phyloP scores from a whole-genome alignment of 768 basidiomycete species.

The Cubamyces lactineus region DNA sequence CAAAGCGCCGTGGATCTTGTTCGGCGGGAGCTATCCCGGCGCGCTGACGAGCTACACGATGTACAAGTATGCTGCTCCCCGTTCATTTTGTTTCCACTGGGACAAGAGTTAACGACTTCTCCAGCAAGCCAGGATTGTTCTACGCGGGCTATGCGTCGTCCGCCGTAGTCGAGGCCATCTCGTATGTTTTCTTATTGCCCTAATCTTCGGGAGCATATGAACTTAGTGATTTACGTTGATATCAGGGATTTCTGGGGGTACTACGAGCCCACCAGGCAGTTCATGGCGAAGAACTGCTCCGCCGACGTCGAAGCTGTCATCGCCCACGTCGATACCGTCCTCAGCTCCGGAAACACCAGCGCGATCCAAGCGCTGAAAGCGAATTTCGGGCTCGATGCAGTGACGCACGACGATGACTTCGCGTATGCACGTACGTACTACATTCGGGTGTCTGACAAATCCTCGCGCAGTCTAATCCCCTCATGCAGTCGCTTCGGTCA shows the following conservation, averaged over 20 bases:
- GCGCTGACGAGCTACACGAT: constrained; percentile 65
- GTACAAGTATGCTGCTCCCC: constrained; percentile 53
- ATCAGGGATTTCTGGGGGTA: constrained; percentile 67
- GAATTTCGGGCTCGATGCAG: constrained; percentile 57
- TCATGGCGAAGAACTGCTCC: constrained; percentile 76
- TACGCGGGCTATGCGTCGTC: constrained; percentile 67
- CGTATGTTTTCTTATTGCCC: constrained; percentile 28
- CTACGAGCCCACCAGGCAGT: constrained; percentile 68
- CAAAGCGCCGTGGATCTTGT: constrained; percentile 45
- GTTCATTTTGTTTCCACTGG: too few relatives aligned
- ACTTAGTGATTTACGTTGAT: not conserved
- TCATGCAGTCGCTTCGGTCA: constrained; percentile 44
- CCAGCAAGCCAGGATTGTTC: constrained; percentile 62
- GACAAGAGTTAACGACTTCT: not conserved
- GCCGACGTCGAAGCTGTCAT: constrained; percentile 70
- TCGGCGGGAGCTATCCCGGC: constrained; percentile 49
- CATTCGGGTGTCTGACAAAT: too few relatives aligned
- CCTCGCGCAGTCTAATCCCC: too few relatives aligned
- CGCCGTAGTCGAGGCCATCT: constrained; percentile 64
- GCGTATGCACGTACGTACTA: constrained; percentile 53
- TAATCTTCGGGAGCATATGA: not conserved
- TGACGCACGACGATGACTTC: constrained; percentile 64
- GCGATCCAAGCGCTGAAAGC: constrained; percentile 60
- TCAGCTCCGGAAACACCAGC: constrained; percentile 45
- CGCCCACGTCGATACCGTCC: constrained; percentile 60